phyloP scores from a whole-genome alignment of 495 filamentous ascomycete genomes.

The Lichina pygmaea region DNA sequence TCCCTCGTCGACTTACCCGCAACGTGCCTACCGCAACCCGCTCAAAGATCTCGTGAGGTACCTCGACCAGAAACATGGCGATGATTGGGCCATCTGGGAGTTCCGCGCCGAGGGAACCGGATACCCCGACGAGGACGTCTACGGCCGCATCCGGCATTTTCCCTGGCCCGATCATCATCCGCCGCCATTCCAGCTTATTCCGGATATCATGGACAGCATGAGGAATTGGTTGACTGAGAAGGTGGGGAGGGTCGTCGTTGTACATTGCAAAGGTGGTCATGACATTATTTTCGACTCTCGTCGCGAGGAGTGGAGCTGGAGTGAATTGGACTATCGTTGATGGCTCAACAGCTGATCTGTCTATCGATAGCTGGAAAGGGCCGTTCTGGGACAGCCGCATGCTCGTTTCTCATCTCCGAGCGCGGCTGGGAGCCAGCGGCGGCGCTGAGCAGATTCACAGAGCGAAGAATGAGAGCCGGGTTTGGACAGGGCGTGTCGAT shows the following conservation, averaged over 20 bases:
- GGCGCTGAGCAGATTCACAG: conserved; percentile 61
- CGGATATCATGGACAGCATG: conserved; percentile 74
- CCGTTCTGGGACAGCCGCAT: conserved; percentile 66
- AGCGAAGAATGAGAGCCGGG: conserved; percentile 60
- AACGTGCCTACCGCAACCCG: conserved; percentile 78
- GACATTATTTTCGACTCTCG: background rate
- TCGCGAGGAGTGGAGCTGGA: background rate
- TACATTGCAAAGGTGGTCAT: conserved; percentile 49
- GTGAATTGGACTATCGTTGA: background rate
- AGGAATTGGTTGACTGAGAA: conserved; percentile 48
- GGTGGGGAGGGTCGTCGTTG: conserved; percentile 47
- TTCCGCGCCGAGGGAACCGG: conserved; percentile 91
- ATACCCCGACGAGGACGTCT: conserved; percentile 74
- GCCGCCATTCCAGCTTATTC: conserved; percentile 71
- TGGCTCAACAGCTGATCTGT: background rate
- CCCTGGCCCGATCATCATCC: conserved; percentile 96
- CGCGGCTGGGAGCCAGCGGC: conserved; percentile 61
- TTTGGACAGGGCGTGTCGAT: conserved; percentile 86
- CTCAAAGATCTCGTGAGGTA: conserved; percentile 61
- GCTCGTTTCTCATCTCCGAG: conserved; percentile 71
- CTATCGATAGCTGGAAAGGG: conserved; percentile 50
- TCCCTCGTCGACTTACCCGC: conserved; percentile 64
- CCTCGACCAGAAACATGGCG: conserved; percentile 58
- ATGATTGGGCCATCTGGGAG: conserved; percentile 84
- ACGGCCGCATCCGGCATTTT: conserved; percentile 59